Evolutionary conservation across 139 green algal genomes (phyloP).

Genomic region (Chlamydomonas eustigma): DNA sequence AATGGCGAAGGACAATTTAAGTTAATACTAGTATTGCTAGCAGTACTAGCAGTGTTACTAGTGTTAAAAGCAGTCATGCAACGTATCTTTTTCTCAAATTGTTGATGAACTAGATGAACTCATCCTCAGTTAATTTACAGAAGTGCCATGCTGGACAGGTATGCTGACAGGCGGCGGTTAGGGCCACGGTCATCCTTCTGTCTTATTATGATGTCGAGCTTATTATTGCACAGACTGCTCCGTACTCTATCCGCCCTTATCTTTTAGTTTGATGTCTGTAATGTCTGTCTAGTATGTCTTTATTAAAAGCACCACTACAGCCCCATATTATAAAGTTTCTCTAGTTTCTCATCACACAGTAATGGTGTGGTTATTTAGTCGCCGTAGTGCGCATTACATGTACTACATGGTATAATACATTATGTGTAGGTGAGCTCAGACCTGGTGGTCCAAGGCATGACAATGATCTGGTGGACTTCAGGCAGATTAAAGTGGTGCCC

Average conservation of each 20-base stretch:
- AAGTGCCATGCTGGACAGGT: no score
- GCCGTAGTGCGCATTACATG: background rate
- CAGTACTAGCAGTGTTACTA: background rate
- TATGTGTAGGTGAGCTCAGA: slow-evolving; percentile 3
- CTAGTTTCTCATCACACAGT: no score
- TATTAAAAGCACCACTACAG: no score
- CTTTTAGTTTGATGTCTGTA: background rate
- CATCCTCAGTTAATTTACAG: background rate
- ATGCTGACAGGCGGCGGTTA: no score
- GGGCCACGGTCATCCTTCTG: no score
- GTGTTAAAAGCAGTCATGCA: no score
- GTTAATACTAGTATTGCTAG: background rate
- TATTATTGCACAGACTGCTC: no score
- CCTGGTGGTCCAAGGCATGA: slow-evolving; percentile 41
- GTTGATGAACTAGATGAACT: background rate
- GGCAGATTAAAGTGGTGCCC: slow-evolving; percentile 36
- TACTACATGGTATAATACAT: background rate
- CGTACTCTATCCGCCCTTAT: background rate
- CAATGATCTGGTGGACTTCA: slow-evolving; percentile 46
- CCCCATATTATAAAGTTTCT: background rate
- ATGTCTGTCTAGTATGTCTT: background rate
- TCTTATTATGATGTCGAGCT: no score
- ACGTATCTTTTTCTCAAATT: no score
- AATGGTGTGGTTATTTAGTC: background rate
- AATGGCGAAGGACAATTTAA: background rate